These are phyloP conservation scores for Puccinia triticina DNA, from an alignment of 1,284 basidiomycete genomes.

Conservation along the genomic window DNA sequence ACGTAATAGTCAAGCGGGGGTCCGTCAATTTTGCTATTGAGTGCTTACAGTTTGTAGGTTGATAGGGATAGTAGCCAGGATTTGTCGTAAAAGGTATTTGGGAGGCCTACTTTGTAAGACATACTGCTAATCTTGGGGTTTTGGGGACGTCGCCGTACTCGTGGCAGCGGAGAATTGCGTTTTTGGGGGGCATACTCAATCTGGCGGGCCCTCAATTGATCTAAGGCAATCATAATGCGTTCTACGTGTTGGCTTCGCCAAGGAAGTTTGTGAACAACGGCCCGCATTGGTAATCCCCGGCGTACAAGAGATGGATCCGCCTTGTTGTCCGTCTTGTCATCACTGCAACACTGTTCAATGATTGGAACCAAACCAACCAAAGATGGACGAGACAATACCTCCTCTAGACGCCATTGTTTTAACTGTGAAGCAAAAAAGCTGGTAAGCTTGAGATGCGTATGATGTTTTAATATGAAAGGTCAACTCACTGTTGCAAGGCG, in stretches of 20 bases:
- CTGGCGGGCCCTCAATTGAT: neutral
- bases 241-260: neutral
- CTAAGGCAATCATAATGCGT: neutral
- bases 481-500: neutral
- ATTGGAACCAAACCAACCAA: neutral
- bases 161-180: neutral
- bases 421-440: neutral
- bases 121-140: neutral
- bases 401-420: neutral
- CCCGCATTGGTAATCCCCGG: slow-evolving; percentile 1
- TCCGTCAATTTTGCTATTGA: neutral
- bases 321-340: slow-evolving; percentile 20
- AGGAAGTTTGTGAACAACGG: neutral
- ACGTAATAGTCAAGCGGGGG: neutral
- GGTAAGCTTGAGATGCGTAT: neutral
- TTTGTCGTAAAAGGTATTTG: neutral
- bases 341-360: neutral
- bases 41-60: neutral
- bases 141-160: neutral
- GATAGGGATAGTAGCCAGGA: neutral
- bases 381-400: neutral
- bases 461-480: neutral
- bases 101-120: neutral
- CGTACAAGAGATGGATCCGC: neutral
- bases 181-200: neutral